These are phyloP conservation scores for Hyphopichia buzzinii DNA, from an alignment of 1,139 yeast species.

Conservation along the genomic window DNA sequence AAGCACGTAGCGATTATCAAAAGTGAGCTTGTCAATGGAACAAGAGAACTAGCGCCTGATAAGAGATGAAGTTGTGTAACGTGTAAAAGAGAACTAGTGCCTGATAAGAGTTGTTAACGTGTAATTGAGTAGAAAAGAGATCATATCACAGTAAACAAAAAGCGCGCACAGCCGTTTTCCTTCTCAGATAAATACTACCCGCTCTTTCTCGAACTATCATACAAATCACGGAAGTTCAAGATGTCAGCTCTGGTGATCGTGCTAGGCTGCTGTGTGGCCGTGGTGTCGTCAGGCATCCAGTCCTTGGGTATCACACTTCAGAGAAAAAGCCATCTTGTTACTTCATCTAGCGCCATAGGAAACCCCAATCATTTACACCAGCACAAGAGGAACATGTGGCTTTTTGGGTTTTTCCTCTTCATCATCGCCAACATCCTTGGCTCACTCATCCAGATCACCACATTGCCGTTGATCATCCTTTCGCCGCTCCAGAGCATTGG, in stretches of 20 bases:
- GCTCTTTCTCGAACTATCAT: too few species aligned
- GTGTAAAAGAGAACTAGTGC: too few species aligned
- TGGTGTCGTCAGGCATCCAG: conserved; percentile 76
- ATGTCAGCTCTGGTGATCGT: conserved; percentile 18
- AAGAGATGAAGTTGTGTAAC: too few species aligned
- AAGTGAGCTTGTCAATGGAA: too few species aligned
- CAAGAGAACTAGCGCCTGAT: too few species aligned
- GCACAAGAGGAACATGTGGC: conserved; percentile 68
- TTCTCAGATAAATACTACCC: too few species aligned
- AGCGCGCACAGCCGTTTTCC: too few species aligned
- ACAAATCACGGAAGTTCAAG: too few species aligned
- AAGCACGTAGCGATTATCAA: too few species aligned
- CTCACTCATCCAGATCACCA: conserved; percentile 77
- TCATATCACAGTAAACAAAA: too few species aligned
- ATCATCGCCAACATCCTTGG: conserved; percentile 76
- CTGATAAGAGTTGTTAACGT: too few species aligned
- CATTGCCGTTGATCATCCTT: conserved; percentile 75
- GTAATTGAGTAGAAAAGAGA: too few species aligned
- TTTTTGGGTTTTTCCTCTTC: conserved; percentile 69
- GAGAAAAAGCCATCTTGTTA: conserved; percentile 64
- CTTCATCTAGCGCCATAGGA: conserved; percentile 5
- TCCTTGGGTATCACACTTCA: conserved; percentile 83
- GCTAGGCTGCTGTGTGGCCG: conserved; percentile 72
- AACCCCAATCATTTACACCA: conserved; percentile 25
- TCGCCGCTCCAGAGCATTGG: conserved; percentile 89